Base-by-base conservation (phyloP, 2,329 filamentous ascomycete species). In the Coniella vitis region DNA sequence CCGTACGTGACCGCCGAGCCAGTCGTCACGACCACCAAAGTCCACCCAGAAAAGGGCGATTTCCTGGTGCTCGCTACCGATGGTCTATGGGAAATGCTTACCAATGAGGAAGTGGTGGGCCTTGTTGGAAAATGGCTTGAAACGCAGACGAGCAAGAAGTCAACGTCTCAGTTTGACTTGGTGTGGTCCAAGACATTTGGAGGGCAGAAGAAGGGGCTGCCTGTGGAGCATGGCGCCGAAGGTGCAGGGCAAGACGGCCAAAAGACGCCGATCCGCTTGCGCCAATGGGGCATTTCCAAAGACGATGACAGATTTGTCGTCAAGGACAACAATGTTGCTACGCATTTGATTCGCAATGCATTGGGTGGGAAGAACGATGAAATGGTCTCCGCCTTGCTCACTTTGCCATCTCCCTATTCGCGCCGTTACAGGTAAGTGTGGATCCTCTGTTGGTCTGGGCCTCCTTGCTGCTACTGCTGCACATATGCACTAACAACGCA, bases 61-160 rank as follows among this genome's bases (percentile, higher is more conserved):
- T 98, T 98, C 60, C 75, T 98, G 12, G 91, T 98, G 54, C 84
- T 98, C 75, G 93, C 93, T 19, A 96, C 93, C 0, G 93, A 98
- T 63, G 93, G 93, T 4, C 76, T 98, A 1, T 98, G 93, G 93
- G 93, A 98, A 69, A 97, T 97, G 93, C 76, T 98, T 54, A 96
- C 89, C 41, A 98, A 97, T 60, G 93, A 98, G 63, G 93, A 98
- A 71, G 93, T 96, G 1, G 87, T 98, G 44, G 93, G 93, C 1
- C 79, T 98, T 2, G 93, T 98, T 4, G 94, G 91, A 14, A 89
- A 95, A 66, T 98, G 93, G 93, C 81, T 98, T 41, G 93, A 98
- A 65, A 81, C 80, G 19, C 86, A 96, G 63, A 70, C 72, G 32
- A 43, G 61, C 60, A 65, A 62, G 49, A 68, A 67, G 3, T 69